A percentile compares a stretch with the other conserved stretches of the same genome.
These are phyloP conservation scores for Xylaria sp. DNA, from an alignment of 2,329 filamentous ascomycete genomes.

Conservation along the genomic window DNA sequence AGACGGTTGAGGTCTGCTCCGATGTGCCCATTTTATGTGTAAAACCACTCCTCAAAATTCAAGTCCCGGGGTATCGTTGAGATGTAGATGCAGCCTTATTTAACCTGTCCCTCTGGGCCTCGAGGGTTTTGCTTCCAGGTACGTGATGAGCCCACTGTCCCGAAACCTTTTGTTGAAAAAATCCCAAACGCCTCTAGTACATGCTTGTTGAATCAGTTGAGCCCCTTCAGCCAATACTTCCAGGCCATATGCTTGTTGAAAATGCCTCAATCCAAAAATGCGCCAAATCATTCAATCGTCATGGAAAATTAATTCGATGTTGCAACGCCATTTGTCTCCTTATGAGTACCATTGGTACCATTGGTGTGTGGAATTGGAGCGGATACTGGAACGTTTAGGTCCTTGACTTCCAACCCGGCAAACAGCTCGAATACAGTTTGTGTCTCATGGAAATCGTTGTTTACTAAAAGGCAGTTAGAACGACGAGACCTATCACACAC, in stretches of 20 bases:
- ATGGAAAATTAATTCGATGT: slow-evolving; percentile 38
- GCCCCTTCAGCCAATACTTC: slow-evolving; percentile 31
- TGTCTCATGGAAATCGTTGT: slow-evolving; percentile 95
- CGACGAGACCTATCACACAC: not conserved
- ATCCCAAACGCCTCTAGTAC: slow-evolving; percentile 46
- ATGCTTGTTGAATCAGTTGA: slow-evolving; percentile 52
- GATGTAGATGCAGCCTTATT: slow-evolving; percentile 53
- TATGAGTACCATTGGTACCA: slow-evolving; percentile 46
- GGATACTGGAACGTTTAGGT: slow-evolving; percentile 63
- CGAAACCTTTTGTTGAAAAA: slow-evolving; percentile 52
- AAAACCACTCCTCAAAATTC: slow-evolving; percentile 32
- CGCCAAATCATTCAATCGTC: slow-evolving; percentile 46
- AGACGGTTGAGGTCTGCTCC: slow-evolving; percentile 42
- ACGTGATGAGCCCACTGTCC: slow-evolving; percentile 43
- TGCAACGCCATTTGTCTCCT: slow-evolving; percentile 44
- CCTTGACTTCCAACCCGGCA: slow-evolving; percentile 76
- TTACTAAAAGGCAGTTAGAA: slow-evolving; percentile 67
- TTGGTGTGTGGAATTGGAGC: slow-evolving; percentile 38
- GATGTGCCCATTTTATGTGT: slow-evolving; percentile 21
- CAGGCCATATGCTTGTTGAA: slow-evolving; percentile 50
- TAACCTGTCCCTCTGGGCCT: slow-evolving; percentile 45
- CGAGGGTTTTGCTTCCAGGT: slow-evolving; percentile 32
- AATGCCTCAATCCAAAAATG: slow-evolving; percentile 50
- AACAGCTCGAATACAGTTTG: slow-evolving; percentile 88
- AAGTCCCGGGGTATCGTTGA: slow-evolving; percentile 56